A percentile compares a stretch with the other conserved stretches of the same genome.
Evolutionary conservation across 2,329 filamentous ascomycete genomes (phyloP).

Genomic region (Zymoseptoria tritici): DNA sequence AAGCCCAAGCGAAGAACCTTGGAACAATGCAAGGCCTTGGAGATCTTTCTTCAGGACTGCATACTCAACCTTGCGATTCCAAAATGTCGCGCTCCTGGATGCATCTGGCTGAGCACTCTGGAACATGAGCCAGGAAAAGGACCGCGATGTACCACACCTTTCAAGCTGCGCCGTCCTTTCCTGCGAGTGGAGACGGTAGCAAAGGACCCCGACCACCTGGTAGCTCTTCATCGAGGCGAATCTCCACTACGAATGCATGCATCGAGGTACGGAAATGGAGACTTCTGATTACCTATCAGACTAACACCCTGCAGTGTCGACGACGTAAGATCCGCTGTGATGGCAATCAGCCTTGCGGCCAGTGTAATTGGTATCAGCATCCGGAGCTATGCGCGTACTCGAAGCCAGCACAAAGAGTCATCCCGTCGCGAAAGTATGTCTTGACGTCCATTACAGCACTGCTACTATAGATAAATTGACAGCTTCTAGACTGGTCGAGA

Average conservation of each 20-base stretch:
- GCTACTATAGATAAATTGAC: neutral
- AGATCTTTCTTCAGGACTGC: neutral
- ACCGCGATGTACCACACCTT: neutral
- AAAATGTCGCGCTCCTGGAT: neutral
- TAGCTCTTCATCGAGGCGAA: conserved; percentile 32
- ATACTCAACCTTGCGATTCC: neutral
- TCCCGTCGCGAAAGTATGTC: conserved; percentile 68
- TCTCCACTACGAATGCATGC: conserved; percentile 54
- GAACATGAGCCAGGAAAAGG: conserved; percentile 1
- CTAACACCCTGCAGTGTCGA: conserved; percentile 47
- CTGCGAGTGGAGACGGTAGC: conserved; percentile 10
- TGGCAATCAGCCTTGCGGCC: conserved; percentile 72
- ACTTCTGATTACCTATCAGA: neutral
- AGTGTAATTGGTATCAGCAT: conserved; percentile 74
- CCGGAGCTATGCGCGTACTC: conserved; percentile 74
- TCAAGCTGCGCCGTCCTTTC: neutral
- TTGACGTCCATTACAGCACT: neutral
- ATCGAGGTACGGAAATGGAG: conserved; percentile 42
- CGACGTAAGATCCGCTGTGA: conserved; percentile 78
- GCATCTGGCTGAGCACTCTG: neutral
- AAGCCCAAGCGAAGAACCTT: neutral
- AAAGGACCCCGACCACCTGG: conserved; percentile 30
- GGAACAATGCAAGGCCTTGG: neutral
- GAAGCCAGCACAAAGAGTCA: conserved; percentile 68
- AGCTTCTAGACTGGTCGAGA: conserved; percentile 50